Base-by-base conservation (phyloP, 2,329 filamentous ascomycete species). In the Aspergillus pseudoglaucus region DNA sequence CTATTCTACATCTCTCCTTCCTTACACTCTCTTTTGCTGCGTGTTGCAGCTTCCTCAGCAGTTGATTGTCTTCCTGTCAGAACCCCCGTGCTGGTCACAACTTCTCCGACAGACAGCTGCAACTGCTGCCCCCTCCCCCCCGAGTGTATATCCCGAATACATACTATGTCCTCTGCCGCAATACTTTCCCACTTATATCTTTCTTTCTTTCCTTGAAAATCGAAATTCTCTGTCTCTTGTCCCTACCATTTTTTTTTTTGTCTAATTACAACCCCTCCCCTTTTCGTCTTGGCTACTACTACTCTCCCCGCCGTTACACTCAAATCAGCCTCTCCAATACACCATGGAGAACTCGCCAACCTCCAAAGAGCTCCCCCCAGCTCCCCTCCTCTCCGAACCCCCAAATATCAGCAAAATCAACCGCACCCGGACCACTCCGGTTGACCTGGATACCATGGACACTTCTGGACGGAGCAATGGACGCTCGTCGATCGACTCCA, bases 401-500 rank as follows among this genome's bases (percentile, higher is more conserved):
- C 66, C 63, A 53, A 61, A 64, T 32, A 61, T 68, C 40, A 54
- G 55, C 10, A 65, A 61, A 57, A 57, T 63, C 18, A 66, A 59
- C 44, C 69, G 70, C 17, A 66, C 64, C 47, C 65, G 60, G 54
- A 69, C 66, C 12, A 57, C 62, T n/a, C 59, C 64, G 27, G 59
- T 56, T 25, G 68, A 69, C 25, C 47, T 62, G 8, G 68, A 69
- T 39, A 52, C 55, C 12, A 56, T 63, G 42, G 57, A 59, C 25
- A 61, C 55, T 44, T 63, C 64, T 12, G 49, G 55, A 44, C 59
- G 61, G 32, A 66, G 66, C 51, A 65, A 64, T 58, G 59, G 59
- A 44, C 65, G 63, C 30, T 64, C 62, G 37, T 74, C 71, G 12
- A 58, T 65, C 25, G 68, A 69, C 38, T 72, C 69, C 6, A 62